Percentiles rank a stretch among this genome's conserved stretches.
Conservation (phyloP, 164 flowering plant species). For the Tinospora cordifolia region DNA sequence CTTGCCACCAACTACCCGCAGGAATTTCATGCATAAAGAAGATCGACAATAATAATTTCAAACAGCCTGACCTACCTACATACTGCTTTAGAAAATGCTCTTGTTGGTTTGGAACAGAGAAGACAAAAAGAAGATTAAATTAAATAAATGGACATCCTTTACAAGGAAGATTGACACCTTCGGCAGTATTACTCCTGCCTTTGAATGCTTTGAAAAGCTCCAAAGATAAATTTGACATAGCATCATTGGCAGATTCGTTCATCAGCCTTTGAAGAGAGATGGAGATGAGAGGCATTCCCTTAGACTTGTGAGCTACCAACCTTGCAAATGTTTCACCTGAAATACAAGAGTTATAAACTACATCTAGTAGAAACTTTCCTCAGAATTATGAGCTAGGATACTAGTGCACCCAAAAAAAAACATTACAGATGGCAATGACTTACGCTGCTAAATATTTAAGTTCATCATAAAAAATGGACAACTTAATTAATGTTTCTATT, state of each 20-base stretch:
- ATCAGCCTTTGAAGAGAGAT: slow-evolving; percentile 49
- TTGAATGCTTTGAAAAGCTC: slow-evolving; percentile 49
- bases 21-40: neutral
- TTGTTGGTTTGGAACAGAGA: no score
- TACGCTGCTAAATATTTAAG: neutral
- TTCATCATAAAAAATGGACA: neutral
- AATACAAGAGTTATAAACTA: neutral
- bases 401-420: neutral
- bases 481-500: neutral
- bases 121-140: neutral
- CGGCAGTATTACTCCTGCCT: slow-evolving; percentile 22
- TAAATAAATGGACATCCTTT: neutral
- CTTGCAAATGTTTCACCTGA: slow-evolving; percentile 52
- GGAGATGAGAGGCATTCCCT: slow-evolving; percentile 73
- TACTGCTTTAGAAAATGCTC: no score
- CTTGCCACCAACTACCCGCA: neutral
- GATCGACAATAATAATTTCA: no score
- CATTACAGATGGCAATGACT: neutral
- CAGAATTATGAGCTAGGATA: neutral
- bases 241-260: slow-evolving; percentile 51
- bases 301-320: slow-evolving; percentile 69
- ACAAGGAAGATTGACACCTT: slow-evolving; percentile 35
- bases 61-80: no score
- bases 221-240: slow-evolving; percentile 51
- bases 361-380: slow-evolving; percentile 3